These are phyloP conservation scores for Mesembryanthemum crystallinum DNA, from an alignment of 148 eudicot species.

Conservation along the genomic window DNA sequence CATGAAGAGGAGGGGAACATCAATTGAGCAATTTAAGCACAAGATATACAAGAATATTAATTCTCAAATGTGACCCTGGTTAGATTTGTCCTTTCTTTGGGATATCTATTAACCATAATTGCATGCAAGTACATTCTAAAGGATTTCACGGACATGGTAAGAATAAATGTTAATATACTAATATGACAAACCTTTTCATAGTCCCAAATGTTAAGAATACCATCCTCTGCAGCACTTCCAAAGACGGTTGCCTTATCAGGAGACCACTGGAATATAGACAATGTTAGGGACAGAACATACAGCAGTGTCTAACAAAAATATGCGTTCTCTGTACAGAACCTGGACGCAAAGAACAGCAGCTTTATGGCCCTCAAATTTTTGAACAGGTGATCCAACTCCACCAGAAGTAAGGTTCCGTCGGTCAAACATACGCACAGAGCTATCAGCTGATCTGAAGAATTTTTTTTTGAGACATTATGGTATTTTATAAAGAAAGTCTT, in stretches of 20 bases:
- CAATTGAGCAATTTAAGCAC: too few species aligned
- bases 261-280: constrained; percentile 65
- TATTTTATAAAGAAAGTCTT: neutral
- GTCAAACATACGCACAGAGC: constrained; percentile 79
- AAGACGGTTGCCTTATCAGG: constrained; percentile 82
- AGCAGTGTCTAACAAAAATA: neutral
- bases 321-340: constrained; percentile 32
- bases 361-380: constrained; percentile 85
- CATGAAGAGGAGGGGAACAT: neutral
- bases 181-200: constrained; percentile 57
- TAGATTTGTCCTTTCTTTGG: neutral
- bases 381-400: constrained; percentile 69
- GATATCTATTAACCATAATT: neutral
- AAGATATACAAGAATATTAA: neutral
- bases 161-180: neutral
- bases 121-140: neutral
- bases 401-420: constrained; percentile 62
- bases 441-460: constrained; percentile 78
- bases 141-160: neutral
- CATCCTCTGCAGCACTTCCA: constrained; percentile 97
- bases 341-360: constrained; percentile 96
- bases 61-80: neutral
- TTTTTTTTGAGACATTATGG: constrained; percentile 6
- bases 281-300: constrained; percentile 11
- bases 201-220: constrained; percentile 83